Evolutionary conservation across 2,329 filamentous ascomycete species (phyloP).

Genomic region (Fusarium tjaetaba): DNA sequence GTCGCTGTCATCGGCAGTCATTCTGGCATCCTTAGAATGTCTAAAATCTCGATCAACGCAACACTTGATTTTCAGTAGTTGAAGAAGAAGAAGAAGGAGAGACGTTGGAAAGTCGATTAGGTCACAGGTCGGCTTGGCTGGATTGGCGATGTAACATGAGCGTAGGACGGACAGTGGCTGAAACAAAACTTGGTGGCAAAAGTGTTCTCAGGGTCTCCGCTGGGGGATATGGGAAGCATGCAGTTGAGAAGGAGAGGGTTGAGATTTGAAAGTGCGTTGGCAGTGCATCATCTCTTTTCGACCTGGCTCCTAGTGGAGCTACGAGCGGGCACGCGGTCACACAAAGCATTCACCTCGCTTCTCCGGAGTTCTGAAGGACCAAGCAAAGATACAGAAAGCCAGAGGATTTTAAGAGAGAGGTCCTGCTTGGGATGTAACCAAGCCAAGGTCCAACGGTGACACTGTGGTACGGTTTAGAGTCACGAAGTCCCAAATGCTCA

Average conservation of each 20-base stretch:
- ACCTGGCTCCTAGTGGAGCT: neutral
- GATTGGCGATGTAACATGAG: neutral
- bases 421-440: neutral
- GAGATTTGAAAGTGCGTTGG: neutral
- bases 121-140: neutral
- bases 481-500: neutral
- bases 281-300: neutral
- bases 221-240: neutral
- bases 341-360: neutral
- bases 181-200: neutral
- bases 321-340: neutral
- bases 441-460: neutral
- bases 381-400: fast-evolving
- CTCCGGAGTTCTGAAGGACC: neutral
- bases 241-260: neutral
- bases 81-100: neutral
- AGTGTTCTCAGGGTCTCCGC: neutral
- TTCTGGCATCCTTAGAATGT: neutral
- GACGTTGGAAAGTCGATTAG: neutral
- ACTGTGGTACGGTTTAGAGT: neutral
- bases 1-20: neutral
- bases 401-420: too few species aligned
- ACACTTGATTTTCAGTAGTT: neutral
- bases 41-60: neutral
- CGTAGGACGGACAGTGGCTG: neutral